Conservation (phyloP, 192 early-diverging fungal genomes). For the Funneliformis geosporum region DNA sequence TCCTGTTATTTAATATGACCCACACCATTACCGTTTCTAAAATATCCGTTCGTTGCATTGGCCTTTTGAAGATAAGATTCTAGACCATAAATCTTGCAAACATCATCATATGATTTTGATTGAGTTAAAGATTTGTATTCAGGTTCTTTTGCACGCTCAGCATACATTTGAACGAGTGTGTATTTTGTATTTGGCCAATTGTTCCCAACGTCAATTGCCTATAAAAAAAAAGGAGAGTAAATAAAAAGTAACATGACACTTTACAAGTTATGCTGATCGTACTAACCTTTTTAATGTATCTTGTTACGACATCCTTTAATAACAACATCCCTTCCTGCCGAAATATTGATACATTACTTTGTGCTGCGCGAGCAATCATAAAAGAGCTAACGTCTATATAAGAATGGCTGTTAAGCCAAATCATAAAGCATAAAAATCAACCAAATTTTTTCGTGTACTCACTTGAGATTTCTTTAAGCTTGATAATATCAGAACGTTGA, state of each 20-base stretch:
- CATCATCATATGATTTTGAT: constrained; percentile 52
- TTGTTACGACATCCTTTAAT: constrained; percentile 56
- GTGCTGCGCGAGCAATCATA: constrained; percentile 92
- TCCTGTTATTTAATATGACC: not conserved
- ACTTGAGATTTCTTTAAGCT: constrained; percentile 62
- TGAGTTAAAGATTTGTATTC: constrained; percentile 48
- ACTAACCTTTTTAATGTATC: constrained; percentile 65
- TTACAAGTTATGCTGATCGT: not conserved
- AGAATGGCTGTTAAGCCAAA: not conserved
- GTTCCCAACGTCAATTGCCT: constrained; percentile 71
- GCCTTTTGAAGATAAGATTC: constrained; percentile 13
- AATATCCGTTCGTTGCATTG: not conserved
- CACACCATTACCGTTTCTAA: not conserved
- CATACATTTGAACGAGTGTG: constrained; percentile 83
- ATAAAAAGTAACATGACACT: not conserved
- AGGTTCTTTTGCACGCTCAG: constrained; percentile 53
- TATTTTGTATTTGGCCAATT: constrained; percentile 89
- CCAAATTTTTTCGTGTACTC: not conserved
- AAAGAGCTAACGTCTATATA: constrained; percentile 54
- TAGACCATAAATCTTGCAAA: constrained; percentile 50
- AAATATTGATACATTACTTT: constrained; percentile 88
- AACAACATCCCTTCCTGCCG: constrained; percentile 60
- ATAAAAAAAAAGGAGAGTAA: not conserved
- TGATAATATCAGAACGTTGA: constrained; percentile 59
- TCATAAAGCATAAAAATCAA: not conserved